A percentile compares a stretch with the other conserved stretches of the same genome.
These are phyloP conservation scores for Pyrenophora seminiperda DNA, from an alignment of 2,329 filamentous ascomycete genomes.

Conservation along the genomic window DNA sequence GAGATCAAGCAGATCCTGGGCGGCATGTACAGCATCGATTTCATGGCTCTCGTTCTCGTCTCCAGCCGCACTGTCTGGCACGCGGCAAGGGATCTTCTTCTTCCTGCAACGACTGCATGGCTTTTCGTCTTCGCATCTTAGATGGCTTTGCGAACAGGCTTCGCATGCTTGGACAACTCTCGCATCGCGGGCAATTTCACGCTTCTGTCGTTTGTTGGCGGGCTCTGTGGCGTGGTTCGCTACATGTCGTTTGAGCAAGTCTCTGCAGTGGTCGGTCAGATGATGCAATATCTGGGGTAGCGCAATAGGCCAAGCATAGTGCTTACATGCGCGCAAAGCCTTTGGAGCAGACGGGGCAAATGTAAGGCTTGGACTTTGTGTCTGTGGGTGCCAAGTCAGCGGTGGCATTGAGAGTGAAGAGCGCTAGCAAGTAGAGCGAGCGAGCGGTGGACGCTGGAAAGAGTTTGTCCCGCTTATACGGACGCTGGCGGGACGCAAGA, in stretches of 20 bases:
- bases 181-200: constrained; percentile 33
- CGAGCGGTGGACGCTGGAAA: too few relatives aligned
- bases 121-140: constrained; percentile 61
- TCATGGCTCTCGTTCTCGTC: constrained; percentile 27
- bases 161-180: constrained; percentile 56
- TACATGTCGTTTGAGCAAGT: constrained; percentile 59
- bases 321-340: constrained; percentile 53
- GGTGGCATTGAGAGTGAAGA: not conserved
- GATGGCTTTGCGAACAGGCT: constrained; percentile 57
- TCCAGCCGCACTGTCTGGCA: constrained; percentile 20
- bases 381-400: constrained; percentile 30
- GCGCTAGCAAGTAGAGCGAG: not conserved
- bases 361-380: constrained; percentile 53
- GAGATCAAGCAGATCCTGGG: constrained; percentile 38
- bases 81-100: constrained; percentile 53
- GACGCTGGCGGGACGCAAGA: too few relatives aligned
- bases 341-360: constrained; percentile 54
- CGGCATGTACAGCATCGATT: constrained; percentile 36
- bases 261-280: constrained; percentile 35
- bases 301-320: not conserved
- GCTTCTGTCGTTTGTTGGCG: constrained; percentile 33
- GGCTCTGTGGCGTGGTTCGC: constrained; percentile 51
- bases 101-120: constrained; percentile 59
- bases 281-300: not conserved
- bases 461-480: not conserved